Percentiles rank a stretch among this genome's conserved stretches.
These are phyloP conservation scores for Triticum monococcum DNA, from an alignment of 176 grass and related monocot genomes.

Conservation along the genomic window DNA sequence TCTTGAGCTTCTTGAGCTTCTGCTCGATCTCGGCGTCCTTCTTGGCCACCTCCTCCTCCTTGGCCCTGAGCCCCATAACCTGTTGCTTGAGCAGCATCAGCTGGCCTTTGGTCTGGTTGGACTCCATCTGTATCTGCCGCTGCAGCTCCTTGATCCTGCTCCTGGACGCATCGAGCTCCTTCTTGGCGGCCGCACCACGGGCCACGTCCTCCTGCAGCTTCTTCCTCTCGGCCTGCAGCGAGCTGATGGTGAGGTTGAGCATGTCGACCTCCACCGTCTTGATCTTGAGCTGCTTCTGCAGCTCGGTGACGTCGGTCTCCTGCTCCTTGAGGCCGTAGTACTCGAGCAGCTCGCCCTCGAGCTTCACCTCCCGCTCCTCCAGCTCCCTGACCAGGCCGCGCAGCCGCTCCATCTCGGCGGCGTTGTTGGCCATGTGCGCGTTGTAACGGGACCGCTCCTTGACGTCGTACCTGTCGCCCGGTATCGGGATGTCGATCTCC, in stretches of 20 bases:
- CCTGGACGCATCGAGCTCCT: constrained; percentile 58
- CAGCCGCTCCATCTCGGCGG: constrained; percentile 63
- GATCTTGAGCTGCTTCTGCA: constrained; percentile 89
- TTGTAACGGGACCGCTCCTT: constrained; percentile 60
- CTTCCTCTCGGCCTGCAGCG: constrained; percentile 72
- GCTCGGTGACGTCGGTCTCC: constrained; percentile 64
- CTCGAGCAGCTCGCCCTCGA: constrained; percentile 73
- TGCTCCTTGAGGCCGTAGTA: constrained; percentile 97
- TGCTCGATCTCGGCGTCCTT: constrained; percentile 68
- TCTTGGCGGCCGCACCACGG: constrained; percentile 25
- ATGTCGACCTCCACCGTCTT: constrained; percentile 71
- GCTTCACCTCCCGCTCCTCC: constrained; percentile 88
- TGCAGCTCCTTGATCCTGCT: constrained; percentile 88
- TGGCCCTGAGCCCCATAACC: constrained; percentile 63
- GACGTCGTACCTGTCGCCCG: constrained; percentile 67
- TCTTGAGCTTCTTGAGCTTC: constrained; percentile 79
- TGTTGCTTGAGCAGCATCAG: constrained; percentile 91
- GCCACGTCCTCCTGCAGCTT: constrained; percentile 70
- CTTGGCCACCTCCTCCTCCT: constrained; percentile 69
- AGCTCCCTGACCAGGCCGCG: constrained; percentile 55
- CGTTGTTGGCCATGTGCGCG: constrained; percentile 48
- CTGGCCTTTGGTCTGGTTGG: constrained; percentile 75
- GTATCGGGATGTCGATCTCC: constrained; percentile 67
- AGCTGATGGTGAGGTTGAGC: constrained; percentile 73
- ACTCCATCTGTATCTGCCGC: constrained; percentile 72